A percentile compares a stretch with the other conserved stretches of the same genome.
Evolutionary conservation across 1,139 yeast species (phyloP).

Genomic region (Diutina rugosa): DNA sequence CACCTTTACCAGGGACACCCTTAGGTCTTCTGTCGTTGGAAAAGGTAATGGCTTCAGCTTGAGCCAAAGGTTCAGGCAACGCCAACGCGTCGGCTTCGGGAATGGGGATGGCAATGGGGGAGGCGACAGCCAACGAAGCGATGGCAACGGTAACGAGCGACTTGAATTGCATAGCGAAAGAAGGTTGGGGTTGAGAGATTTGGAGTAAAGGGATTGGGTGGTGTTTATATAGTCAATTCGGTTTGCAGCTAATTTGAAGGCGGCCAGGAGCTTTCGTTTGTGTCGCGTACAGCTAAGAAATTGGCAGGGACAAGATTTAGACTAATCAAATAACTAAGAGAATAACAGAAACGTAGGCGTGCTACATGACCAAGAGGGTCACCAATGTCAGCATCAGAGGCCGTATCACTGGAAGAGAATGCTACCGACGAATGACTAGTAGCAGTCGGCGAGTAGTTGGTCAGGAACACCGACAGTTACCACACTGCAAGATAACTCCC

Average conservation of each 20-base stretch:
- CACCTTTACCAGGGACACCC: background rate
- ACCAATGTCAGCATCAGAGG: too few relatives aligned
- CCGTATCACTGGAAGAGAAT: too few relatives aligned
- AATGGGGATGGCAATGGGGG: background rate
- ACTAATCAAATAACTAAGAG: too few relatives aligned
- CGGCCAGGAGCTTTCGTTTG: too few relatives aligned
- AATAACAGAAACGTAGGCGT: too few relatives aligned
- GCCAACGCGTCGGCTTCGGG: background rate
- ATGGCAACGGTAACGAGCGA: background rate
- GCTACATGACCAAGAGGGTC: too few relatives aligned
- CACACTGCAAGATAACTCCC: background rate
- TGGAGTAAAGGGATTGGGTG: background rate
- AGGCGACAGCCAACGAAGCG: conserved; percentile 1
- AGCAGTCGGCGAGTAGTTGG: background rate
- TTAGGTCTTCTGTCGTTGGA: background rate
- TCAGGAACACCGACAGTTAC: background rate
- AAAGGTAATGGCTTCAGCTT: background rate
- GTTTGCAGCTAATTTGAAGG: background rate
- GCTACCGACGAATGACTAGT: too few relatives aligned
- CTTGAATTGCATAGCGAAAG: background rate
- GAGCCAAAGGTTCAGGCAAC: background rate
- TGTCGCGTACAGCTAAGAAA: too few relatives aligned
- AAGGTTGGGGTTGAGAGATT: background rate
- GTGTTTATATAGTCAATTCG: background rate
- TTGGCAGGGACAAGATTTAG: too few relatives aligned